Evolutionary conservation across 306 rosid species (phyloP).

Genomic region (Datisca glomerata): DNA sequence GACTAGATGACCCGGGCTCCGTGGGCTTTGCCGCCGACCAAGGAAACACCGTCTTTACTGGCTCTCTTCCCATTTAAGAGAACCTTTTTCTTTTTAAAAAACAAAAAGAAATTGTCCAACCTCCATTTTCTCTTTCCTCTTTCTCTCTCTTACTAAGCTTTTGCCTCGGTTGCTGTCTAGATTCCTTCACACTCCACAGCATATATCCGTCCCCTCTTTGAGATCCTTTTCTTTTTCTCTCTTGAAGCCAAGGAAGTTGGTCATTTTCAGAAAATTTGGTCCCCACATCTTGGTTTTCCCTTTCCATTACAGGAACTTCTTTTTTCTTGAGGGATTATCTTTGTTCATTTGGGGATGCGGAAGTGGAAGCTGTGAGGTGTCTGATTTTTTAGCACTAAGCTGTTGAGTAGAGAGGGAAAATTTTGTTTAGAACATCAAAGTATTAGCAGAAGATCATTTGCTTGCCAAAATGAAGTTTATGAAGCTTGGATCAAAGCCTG

Average conservation of each 20-base stretch:
- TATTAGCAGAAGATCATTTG: constrained; percentile 30
- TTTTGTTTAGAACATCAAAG: constrained; percentile 6
- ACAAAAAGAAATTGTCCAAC: constrained; percentile 22
- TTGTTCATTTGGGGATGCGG: not conserved
- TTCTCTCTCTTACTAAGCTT: constrained; percentile 50
- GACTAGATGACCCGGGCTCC: constrained; percentile 45
- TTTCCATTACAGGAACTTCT: constrained; percentile 23
- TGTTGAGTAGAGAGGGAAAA: constrained; percentile 27
- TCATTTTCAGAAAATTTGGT: constrained; percentile 28
- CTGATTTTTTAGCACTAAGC: constrained; percentile 18
- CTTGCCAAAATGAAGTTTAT: constrained; percentile 13
- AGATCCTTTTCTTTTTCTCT: constrained; percentile 42
- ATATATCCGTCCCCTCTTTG: constrained; percentile 9
- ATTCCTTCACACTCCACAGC: constrained; percentile 34
- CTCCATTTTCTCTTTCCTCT: constrained; percentile 22
- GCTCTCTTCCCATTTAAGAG: constrained; percentile 73
- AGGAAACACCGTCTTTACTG: constrained; percentile 76
- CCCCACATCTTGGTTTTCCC: constrained; percentile 22
- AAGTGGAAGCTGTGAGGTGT: constrained; percentile 6
- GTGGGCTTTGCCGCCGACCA: constrained; percentile 97
- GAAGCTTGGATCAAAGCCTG: constrained; percentile 18
- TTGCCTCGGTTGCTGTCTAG: constrained; percentile 67
- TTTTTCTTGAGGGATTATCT: not conserved
- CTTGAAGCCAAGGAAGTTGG: constrained; percentile 38
- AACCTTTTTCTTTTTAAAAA: constrained; percentile 35